These are phyloP conservation scores for Lactarius hatsudake DNA, from an alignment of 768 basidiomycete genomes.

Conservation along the genomic window DNA sequence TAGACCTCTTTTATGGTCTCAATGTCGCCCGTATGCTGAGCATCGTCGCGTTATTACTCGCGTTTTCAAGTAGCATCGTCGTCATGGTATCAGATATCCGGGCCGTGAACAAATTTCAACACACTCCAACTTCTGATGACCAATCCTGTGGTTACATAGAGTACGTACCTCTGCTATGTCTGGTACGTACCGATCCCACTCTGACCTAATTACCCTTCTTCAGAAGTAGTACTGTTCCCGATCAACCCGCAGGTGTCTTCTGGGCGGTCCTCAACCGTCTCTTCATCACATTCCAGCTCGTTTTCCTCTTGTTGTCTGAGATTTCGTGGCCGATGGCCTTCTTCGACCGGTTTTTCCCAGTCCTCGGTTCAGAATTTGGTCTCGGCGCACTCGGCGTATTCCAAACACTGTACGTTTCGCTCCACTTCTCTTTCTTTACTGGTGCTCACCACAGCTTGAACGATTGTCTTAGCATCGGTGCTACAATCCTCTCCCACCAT, in stretches of 20 bases:
- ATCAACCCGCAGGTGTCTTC: constrained; percentile 87
- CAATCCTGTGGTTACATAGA: constrained; percentile 37
- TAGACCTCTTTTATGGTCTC: constrained; percentile 70
- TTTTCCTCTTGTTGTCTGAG: constrained; percentile 81
- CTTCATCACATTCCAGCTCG: constrained; percentile 80
- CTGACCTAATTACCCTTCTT: constrained; percentile 30
- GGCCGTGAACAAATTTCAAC: constrained; percentile 62
- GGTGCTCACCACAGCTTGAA: constrained; percentile 18
- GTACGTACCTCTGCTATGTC: constrained; percentile 3
- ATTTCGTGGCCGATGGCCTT: constrained; percentile 74
- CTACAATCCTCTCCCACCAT: constrained; percentile 69
- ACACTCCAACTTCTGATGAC: constrained; percentile 38
- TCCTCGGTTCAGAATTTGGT: constrained; percentile 81
- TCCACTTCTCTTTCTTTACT: constrained; percentile 1
- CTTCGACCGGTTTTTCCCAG: constrained; percentile 84
- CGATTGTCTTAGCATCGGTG: constrained; percentile 51
- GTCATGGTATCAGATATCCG: constrained; percentile 70
- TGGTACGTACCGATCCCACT: neutral
- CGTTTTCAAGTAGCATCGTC: constrained; percentile 76
- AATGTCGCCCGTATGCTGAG: constrained; percentile 77
- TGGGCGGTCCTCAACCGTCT: constrained; percentile 89
- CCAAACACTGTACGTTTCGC: constrained; percentile 67
- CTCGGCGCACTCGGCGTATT: constrained; percentile 85
- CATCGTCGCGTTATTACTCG: constrained; percentile 74
- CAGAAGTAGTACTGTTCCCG: constrained; percentile 78